A percentile compares a stretch with the other conserved stretches of the same genome.
These are phyloP conservation scores for Syncephalis fuscata DNA, from an alignment of 371 early-diverging fungal genomes.

Conservation along the genomic window DNA sequence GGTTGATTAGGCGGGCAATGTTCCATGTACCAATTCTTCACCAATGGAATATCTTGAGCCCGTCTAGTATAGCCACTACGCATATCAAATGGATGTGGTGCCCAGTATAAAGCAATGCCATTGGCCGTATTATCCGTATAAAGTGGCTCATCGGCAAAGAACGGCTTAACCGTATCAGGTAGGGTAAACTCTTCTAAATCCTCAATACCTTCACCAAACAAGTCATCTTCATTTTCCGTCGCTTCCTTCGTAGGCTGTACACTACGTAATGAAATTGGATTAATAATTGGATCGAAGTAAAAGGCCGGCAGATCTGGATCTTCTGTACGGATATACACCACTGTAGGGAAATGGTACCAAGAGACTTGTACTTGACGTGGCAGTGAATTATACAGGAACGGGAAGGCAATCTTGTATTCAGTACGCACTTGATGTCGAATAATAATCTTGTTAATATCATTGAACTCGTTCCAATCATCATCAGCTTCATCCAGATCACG, in stretches of 20 bases:
- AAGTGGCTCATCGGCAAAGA: slow-evolving; percentile 59
- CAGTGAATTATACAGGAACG: slow-evolving; percentile 90
- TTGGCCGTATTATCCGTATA: slow-evolving; percentile 84
- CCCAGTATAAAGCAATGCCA: slow-evolving; percentile 91
- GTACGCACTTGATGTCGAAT: slow-evolving; percentile 95
- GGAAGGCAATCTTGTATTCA: slow-evolving; percentile 97
- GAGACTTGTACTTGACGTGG: slow-evolving; percentile 85
- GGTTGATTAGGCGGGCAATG: slow-evolving; percentile 88
- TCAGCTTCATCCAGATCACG: slow-evolving; percentile 83
- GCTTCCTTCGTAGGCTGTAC: slow-evolving; percentile 28
- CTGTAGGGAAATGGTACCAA: slow-evolving; percentile 87
- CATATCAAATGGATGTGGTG: slow-evolving; percentile 93
- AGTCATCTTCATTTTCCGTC: slow-evolving; percentile 57
- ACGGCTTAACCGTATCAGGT: slow-evolving; percentile 68
- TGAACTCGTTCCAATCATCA: slow-evolving; percentile 99
- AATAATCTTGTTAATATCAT: slow-evolving; percentile 98
- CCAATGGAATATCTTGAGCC: slow-evolving; percentile 87
- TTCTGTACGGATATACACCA: slow-evolving; percentile 76
- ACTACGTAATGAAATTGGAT: slow-evolving; percentile 82
- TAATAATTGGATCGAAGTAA: slow-evolving; percentile 91
- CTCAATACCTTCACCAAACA: slow-evolving; percentile 69
- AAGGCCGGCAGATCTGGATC: slow-evolving; percentile 95
- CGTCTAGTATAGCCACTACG: slow-evolving; percentile 84
- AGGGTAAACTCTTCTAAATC: slow-evolving; percentile 55
- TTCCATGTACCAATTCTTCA: slow-evolving; percentile 96